Conservation (phyloP, 805 yeast genomes). For the Candida pseudofarinosa region DNA sequence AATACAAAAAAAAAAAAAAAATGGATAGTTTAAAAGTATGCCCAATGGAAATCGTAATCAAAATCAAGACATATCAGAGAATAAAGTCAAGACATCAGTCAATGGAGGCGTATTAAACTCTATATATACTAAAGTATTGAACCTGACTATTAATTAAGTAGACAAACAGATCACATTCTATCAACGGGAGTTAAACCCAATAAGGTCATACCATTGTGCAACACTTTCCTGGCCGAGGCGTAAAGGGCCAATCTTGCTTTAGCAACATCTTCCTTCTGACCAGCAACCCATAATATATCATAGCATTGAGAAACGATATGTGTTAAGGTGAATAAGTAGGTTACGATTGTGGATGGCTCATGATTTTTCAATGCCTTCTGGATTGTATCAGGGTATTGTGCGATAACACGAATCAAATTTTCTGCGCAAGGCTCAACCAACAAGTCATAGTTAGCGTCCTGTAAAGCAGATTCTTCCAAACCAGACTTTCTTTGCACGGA, state of each 20-base stretch:
- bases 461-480: slow-evolving; percentile 36
- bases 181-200: slow-evolving; percentile 97
- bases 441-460: slow-evolving; percentile 53
- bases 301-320: slow-evolving; percentile 96
- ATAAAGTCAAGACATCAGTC: too few species aligned
- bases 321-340: slow-evolving; percentile 86
- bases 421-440: slow-evolving; percentile 69
- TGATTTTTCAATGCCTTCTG: slow-evolving; percentile 76
- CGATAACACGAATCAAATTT: slow-evolving; percentile 68
- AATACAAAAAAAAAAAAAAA: too few species aligned
- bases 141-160: too few species aligned
- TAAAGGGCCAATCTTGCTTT: slow-evolving; percentile 89
- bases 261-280: slow-evolving; percentile 84
- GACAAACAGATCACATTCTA: slow-evolving; percentile 65
- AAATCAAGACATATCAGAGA: too few species aligned
- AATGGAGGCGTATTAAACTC: too few species aligned
- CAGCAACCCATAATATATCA: slow-evolving; percentile 94
- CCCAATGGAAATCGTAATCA: too few species aligned
- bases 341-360: slow-evolving; percentile 93
- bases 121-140: too few species aligned
- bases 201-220: slow-evolving; percentile 83
- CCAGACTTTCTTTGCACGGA: slow-evolving; percentile 86
- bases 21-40: not conserved
- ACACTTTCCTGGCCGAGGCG: slow-evolving; percentile 82
- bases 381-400: slow-evolving; percentile 88